phyloP scores from a whole-genome alignment of 495 filamentous ascomycete species.

The Talaromyces adpressus region DNA sequence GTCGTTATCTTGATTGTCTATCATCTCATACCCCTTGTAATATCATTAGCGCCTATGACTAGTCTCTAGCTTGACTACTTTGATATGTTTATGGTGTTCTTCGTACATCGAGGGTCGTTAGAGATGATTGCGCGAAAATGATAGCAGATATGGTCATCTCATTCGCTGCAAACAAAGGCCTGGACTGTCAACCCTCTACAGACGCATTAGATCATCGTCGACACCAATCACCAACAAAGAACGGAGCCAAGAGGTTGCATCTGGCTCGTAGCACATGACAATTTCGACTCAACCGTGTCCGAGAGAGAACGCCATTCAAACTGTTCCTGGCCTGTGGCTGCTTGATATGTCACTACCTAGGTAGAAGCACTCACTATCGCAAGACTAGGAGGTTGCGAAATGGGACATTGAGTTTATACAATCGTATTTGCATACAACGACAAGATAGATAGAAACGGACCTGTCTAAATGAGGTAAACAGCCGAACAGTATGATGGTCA shows the following conservation, averaged over 20 bases:
- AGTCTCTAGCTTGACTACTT: neutral
- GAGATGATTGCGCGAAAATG: neutral
- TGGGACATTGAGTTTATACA: neutral
- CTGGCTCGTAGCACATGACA: neutral
- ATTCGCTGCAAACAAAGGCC: neutral
- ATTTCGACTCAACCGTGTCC: neutral
- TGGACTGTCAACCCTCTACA: neutral
- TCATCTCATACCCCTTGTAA: neutral
- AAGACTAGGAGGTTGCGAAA: neutral
- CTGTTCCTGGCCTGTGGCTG: neutral
- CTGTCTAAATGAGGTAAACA: neutral
- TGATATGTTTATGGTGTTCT: neutral
- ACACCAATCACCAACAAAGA: neutral
- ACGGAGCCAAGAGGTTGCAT: constrained; percentile 2
- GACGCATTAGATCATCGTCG: neutral
- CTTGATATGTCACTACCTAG: neutral
- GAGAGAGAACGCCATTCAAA: neutral
- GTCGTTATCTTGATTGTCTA: neutral
- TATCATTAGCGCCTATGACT: neutral
- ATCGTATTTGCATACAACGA: neutral
- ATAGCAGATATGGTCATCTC: neutral
- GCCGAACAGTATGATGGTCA: neutral
- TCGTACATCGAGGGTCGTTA: neutral
- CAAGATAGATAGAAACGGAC: neutral
- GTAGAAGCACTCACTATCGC: neutral